Percentiles rank a stretch among this genome's conserved stretches.
phyloP scores from a whole-genome alignment of 2,329 filamentous ascomycete genomes.

The Ustulina deusta region DNA sequence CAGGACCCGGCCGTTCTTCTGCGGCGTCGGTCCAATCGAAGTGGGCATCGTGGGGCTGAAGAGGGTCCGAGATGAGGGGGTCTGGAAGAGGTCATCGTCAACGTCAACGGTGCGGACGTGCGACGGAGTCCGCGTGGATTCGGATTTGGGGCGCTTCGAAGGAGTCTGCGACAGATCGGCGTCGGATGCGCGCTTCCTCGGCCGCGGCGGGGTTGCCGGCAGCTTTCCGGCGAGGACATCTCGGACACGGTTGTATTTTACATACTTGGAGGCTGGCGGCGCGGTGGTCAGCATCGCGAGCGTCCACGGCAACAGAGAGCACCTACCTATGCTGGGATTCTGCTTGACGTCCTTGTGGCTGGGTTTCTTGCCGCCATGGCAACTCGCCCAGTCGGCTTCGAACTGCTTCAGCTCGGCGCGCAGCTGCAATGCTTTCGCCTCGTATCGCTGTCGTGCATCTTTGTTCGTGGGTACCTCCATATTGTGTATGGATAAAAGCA shows the following conservation, averaged over 20 bases:
- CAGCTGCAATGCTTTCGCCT: constrained; percentile 65
- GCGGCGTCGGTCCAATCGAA: constrained; percentile 81
- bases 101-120: constrained; percentile 50
- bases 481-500: constrained; percentile 25
- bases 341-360: constrained; percentile 80
- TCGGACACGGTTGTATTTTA: constrained; percentile 76
- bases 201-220: constrained; percentile 54
- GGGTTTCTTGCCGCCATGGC: constrained; percentile 76
- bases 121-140: constrained; percentile 61
- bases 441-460: constrained; percentile 58
- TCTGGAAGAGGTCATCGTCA: constrained; percentile 59
- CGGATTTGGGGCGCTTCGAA: constrained; percentile 62
- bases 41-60: constrained; percentile 71
- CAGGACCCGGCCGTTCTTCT: constrained; percentile 80
- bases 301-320: neutral
- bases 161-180: constrained; percentile 58
- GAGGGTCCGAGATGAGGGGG: constrained; percentile 69
- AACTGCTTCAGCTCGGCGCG: constrained; percentile 78
- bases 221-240: constrained; percentile 68
- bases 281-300: neutral
- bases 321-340: constrained; percentile 75
- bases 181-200: constrained; percentile 58
- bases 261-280: constrained; percentile 75
- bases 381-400: constrained; percentile 74
- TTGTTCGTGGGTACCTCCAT: constrained; percentile 60